Percentiles rank a stretch among this genome's conserved stretches.
These are phyloP conservation scores for Monosporozyma unispora DNA, from an alignment of 805 yeast genomes.

Conservation along the genomic window DNA sequence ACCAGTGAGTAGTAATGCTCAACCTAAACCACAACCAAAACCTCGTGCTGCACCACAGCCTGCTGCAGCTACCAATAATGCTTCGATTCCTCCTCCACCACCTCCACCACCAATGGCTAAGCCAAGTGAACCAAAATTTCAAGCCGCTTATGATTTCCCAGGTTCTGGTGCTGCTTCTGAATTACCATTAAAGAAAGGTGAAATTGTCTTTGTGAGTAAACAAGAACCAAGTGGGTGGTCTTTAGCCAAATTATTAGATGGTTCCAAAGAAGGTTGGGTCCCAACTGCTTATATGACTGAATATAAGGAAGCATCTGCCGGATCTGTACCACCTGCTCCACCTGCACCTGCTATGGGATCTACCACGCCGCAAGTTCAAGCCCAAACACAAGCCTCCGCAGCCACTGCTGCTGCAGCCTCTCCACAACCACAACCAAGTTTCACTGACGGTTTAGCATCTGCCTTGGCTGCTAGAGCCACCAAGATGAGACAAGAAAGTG, in stretches of 20 bases:
- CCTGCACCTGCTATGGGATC: constrained; percentile 1
- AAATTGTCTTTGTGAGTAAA: constrained; percentile 59
- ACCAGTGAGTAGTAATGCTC: not conserved
- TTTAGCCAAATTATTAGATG: constrained; percentile 69
- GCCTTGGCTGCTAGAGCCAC: constrained; percentile 77
- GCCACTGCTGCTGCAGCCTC: constrained; percentile 14
- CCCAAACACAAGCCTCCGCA: not conserved
- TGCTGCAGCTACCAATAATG: constrained; percentile 5
- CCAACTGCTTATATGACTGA: constrained; percentile 84
- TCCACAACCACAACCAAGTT: constrained; percentile 24
- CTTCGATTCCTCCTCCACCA: constrained; percentile 54
- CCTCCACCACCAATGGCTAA: constrained; percentile 51
- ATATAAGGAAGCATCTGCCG: constrained; percentile 37
- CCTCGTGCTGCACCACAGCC: constrained; percentile 7
- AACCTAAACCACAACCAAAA: constrained; percentile 6
- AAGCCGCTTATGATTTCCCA: constrained; percentile 80
- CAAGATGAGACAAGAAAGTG: constrained; percentile 48
- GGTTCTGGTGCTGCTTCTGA: constrained; percentile 81
- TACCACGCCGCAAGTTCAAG: constrained; percentile 1
- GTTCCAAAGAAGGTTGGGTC: constrained; percentile 87
- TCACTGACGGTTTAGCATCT: constrained; percentile 84
- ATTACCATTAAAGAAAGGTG: constrained; percentile 68
- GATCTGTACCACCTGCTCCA: constrained; percentile 10
- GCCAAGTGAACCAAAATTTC: constrained; percentile 67
- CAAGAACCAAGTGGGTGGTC: constrained; percentile 92